Percentiles rank a stretch among this genome's conserved stretches.
These are phyloP conservation scores for Pythium brachiatum DNA, from an alignment of 352 stramenopile genomes.

Conservation along the genomic window DNA sequence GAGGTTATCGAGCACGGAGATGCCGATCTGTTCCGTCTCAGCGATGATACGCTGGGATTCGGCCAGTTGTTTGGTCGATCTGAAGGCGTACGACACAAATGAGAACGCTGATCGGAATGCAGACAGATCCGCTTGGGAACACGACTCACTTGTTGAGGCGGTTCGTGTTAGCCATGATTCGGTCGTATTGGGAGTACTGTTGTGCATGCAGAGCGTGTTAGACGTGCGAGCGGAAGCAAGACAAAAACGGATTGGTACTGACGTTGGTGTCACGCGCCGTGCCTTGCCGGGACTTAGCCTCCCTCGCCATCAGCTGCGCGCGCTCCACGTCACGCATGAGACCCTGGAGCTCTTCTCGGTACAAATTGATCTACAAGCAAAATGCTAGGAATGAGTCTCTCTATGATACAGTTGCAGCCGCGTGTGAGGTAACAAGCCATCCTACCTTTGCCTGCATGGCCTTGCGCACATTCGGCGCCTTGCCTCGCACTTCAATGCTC, in stretches of 20 bases:
- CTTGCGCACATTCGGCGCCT: slow-evolving; percentile 55
- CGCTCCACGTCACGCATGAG: slow-evolving; percentile 68
- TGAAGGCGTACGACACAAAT: slow-evolving; percentile 16
- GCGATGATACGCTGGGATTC: slow-evolving; percentile 26
- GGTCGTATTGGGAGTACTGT: slow-evolving; percentile 66
- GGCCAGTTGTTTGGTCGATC: slow-evolving; percentile 53
- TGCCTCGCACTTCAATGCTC: slow-evolving; percentile 69
- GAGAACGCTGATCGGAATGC: no score
- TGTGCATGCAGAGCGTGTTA: background rate
- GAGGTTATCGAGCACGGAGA: slow-evolving; percentile 69
- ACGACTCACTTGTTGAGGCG: slow-evolving; percentile 46
- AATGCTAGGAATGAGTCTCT: background rate
- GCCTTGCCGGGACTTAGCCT: slow-evolving; percentile 33
- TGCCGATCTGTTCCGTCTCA: slow-evolving; percentile 39
- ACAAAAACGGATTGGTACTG: background rate
- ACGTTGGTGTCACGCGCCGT: slow-evolving; percentile 33
- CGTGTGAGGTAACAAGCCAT: background rate
- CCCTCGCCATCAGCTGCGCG: slow-evolving; percentile 62
- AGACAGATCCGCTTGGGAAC: background rate
- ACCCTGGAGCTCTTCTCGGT: slow-evolving; percentile 57
- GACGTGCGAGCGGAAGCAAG: no score
- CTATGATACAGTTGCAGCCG: background rate
- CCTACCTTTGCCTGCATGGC: slow-evolving; percentile 69
- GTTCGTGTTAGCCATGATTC: slow-evolving; percentile 62
- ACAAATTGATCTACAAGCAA: slow-evolving; percentile 19